These are phyloP conservation scores for Penicillium longicatenatum DNA, from an alignment of 495 filamentous ascomycete species.

Conservation along the genomic window DNA sequence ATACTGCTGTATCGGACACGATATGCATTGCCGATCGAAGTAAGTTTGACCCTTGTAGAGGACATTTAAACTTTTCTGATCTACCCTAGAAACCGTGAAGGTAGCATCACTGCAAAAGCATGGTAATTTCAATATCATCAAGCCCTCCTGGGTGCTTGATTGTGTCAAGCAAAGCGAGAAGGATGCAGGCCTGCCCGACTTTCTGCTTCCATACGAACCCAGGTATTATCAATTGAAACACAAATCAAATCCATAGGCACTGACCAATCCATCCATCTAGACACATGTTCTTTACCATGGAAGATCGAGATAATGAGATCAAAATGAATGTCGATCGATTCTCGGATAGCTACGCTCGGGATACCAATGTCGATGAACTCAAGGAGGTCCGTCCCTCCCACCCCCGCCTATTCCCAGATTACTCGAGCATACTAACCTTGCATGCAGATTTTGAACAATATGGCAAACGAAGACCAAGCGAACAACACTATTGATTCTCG, in stretches of 20 bases:
- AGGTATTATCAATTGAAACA: conserved; percentile 38
- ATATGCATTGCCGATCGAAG: conserved; percentile 80
- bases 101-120: conserved; percentile 78
- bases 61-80: not conserved
- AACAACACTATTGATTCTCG: conserved; percentile 28
- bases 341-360: conserved; percentile 81
- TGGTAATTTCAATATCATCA: conserved; percentile 68
- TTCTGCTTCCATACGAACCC: conserved; percentile 70
- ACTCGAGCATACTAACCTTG: not conserved
- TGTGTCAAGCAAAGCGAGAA: conserved; percentile 67
- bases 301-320: conserved; percentile 45
- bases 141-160: conserved; percentile 83
- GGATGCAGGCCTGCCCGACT: conserved; percentile 57
- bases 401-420: not conserved
- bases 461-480: conserved; percentile 38
- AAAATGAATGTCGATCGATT: conserved; percentile 68
- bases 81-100: conserved; percentile 67
- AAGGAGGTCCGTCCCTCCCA: conserved; percentile 48
- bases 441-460: conserved; percentile 46
- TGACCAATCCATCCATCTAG: conserved; percentile 18
- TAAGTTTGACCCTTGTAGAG: conserved; percentile 19
- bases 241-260: not conserved
- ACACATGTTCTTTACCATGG: conserved; percentile 59
- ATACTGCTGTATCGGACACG: conserved; percentile 59
- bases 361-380: conserved; percentile 68